These are phyloP conservation scores for Amanita muscaria DNA, from an alignment of 768 basidiomycete species.

Conservation along the genomic window DNA sequence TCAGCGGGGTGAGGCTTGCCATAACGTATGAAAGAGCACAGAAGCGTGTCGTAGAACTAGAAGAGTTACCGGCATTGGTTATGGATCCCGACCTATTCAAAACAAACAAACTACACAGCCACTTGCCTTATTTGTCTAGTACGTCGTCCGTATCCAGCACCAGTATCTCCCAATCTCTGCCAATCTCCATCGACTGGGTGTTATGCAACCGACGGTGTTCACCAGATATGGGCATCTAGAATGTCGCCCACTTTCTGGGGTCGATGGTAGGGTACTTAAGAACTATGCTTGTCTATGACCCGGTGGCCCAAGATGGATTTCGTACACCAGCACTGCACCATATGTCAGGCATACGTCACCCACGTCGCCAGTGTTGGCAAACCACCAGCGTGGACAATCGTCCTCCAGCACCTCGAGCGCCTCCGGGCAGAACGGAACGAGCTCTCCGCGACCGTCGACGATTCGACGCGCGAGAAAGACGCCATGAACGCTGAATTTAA, in stretches of 20 bases:
- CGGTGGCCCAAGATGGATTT: too few species aligned
- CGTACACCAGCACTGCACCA: neutral
- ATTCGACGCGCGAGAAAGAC: neutral
- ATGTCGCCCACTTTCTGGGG: too few species aligned
- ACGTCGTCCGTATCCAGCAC: neutral
- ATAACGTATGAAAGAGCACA: conserved; percentile 14
- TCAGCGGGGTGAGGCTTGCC: conserved; percentile 31
- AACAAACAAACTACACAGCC: conserved; percentile 2
- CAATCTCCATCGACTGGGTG: neutral
- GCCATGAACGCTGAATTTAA: neutral
- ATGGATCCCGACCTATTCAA: too few species aligned
- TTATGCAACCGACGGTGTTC: too few species aligned
- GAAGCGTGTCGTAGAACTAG: too few species aligned
- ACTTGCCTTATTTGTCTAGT: neutral
- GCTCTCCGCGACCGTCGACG: neutral
- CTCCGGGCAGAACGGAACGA: conserved; percentile 2
- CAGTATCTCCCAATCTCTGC: neutral
- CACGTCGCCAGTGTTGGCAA: neutral
- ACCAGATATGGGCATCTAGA: too few species aligned
- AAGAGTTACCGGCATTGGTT: too few species aligned
- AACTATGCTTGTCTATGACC: too few species aligned
- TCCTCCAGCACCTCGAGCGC: conserved; percentile 1
- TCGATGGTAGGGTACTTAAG: too few species aligned
- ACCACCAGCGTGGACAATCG: neutral
- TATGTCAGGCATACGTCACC: neutral